These are phyloP conservation scores for Daldinia decipiens DNA, from an alignment of 495 filamentous ascomycete species.

Conservation along the genomic window DNA sequence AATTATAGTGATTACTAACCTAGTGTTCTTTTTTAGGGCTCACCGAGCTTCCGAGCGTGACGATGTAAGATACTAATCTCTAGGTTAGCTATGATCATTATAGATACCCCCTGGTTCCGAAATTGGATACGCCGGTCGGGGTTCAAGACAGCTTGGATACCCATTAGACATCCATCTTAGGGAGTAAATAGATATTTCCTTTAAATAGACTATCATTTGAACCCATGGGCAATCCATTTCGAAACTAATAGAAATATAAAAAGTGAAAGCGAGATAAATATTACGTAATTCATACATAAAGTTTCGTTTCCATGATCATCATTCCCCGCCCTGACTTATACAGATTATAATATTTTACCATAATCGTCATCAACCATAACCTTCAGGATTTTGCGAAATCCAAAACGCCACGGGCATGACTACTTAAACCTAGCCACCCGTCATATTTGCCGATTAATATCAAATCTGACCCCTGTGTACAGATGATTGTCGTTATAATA, in stretches of 20 bases:
- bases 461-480: background rate
- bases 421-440: background rate
- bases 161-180: slow-evolving; percentile 19
- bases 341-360: background rate
- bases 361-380: background rate
- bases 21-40: slow-evolving; percentile 24
- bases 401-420: slow-evolving; percentile 3
- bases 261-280: background rate
- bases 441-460: background rate
- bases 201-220: slow-evolving; percentile 2
- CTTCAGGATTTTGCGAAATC: background rate
- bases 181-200: slow-evolving; percentile 20
- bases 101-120: slow-evolving; percentile 17
- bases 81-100: slow-evolving; percentile 22
- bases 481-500: background rate
- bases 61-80: slow-evolving; percentile 32
- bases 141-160: slow-evolving; percentile 22
- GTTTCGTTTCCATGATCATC: slow-evolving; percentile 1
- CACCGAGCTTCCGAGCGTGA: slow-evolving; percentile 30
- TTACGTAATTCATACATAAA: background rate
- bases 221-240: background rate
- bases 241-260: background rate
- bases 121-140: slow-evolving; percentile 4
- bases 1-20: slow-evolving; percentile 19
- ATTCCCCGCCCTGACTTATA: background rate